Conservation (phyloP, 345 rosid species). For the Cochlearia excelsa region DNA sequence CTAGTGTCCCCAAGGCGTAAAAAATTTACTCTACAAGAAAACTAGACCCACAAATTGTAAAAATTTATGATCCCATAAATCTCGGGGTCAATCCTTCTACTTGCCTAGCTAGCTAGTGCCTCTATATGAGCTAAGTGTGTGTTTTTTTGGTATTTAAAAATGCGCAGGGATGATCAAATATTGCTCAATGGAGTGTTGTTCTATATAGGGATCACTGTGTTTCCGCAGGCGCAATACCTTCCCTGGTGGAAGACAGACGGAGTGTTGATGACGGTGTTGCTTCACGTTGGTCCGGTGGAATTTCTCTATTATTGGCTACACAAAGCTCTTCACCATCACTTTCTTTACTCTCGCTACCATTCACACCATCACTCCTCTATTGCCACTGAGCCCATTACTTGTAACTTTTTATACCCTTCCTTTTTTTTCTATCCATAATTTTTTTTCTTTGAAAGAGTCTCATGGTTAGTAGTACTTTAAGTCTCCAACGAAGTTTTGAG, state of each 20-base stretch:
- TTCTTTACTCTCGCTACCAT: conserved; percentile 79
- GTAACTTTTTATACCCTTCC: conserved; percentile 31
- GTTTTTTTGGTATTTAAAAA: too few relatives aligned
- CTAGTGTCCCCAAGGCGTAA: too few relatives aligned
- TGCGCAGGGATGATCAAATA: conserved; percentile 66
- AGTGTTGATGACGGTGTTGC: conserved; percentile 38
- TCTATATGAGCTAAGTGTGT: too few relatives aligned
- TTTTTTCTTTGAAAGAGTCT: too few relatives aligned
- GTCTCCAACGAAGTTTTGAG: too few relatives aligned
- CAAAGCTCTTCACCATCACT: conserved; percentile 74
- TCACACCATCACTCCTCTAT: conserved; percentile 90
- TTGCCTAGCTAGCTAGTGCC: too few relatives aligned
- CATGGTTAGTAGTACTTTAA: too few relatives aligned
- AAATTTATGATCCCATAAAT: too few relatives aligned
- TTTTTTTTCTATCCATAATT: too few relatives aligned
- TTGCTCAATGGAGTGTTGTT: conserved; percentile 52
- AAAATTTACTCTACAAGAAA: too few relatives aligned
- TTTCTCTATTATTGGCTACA: conserved; percentile 83
- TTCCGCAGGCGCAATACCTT: conserved; percentile 37
- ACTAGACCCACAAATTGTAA: too few relatives aligned
- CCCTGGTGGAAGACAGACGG: conserved; percentile 69
- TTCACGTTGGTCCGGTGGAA: conserved; percentile 81
- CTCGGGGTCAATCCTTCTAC: too few relatives aligned
- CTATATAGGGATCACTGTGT: conserved; percentile 19
- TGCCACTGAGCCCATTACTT: conserved; percentile 76